Percentiles rank a stretch among this genome's conserved stretches.
Conservation (phyloP, 352 stramenopile species). For the Phytopythium cucurbitacearum region DNA sequence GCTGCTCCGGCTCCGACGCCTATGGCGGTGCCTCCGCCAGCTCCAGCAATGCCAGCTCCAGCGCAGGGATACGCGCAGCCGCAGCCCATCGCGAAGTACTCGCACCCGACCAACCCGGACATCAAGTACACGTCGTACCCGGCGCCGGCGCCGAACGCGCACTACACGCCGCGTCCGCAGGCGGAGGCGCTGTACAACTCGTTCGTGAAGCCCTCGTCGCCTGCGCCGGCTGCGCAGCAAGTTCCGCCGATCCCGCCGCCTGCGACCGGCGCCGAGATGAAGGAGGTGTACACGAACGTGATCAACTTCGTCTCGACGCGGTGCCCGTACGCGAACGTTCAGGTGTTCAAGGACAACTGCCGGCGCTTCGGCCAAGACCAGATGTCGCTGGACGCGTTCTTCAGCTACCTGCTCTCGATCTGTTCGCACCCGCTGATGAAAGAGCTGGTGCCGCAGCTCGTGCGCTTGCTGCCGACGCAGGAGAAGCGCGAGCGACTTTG, state of each 20-base stretch:
- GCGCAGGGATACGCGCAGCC: conserved; percentile 6
- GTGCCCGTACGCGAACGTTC: conserved; percentile 78
- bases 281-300: conserved; percentile 78
- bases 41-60: conserved; percentile 10
- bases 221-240: conserved; percentile 25
- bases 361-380: conserved; percentile 80
- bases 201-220: conserved; percentile 28
- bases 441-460: conserved; percentile 75
- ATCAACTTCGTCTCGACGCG: conserved; percentile 74
- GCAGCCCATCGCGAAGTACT: conserved; percentile 32
- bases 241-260: conserved; percentile 51
- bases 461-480: conserved; percentile 76
- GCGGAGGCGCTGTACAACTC: conserved; percentile 39
- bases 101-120: conserved; percentile 40
- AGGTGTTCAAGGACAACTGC: conserved; percentile 88
- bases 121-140: conserved; percentile 63
- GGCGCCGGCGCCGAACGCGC: conserved; percentile 29
- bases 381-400: conserved; percentile 83
- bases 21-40: conserved; percentile 4
- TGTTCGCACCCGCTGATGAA: conserved; percentile 67
- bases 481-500: conserved; percentile 82
- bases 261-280: conserved; percentile 64
- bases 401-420: conserved; percentile 79
- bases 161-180: conserved; percentile 31
- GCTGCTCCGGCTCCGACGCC: conserved; percentile 5